These are phyloP conservation scores for Fusarium buxicola DNA, from an alignment of 2,329 filamentous ascomycete species.

Conservation along the genomic window DNA sequence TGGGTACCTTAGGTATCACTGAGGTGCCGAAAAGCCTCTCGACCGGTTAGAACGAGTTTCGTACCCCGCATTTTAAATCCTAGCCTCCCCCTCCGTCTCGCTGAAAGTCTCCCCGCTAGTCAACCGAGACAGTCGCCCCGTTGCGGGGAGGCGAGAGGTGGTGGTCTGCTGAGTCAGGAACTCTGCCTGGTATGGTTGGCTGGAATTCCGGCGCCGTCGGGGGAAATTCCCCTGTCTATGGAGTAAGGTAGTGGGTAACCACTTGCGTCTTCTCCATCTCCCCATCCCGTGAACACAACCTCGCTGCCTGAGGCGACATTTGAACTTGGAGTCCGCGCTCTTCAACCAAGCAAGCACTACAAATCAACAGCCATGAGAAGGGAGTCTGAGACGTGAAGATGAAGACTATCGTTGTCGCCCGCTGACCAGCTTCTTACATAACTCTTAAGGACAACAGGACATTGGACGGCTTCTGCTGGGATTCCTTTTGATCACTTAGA, in stretches of 20 bases:
- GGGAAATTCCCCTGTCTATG: slow-evolving; percentile 42
- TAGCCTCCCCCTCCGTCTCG: neutral
- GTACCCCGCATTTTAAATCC: slow-evolving; percentile 31
- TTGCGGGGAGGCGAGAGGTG: slow-evolving; percentile 21
- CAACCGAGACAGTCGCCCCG: slow-evolving; percentile 15
- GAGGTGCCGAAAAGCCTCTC: too few species aligned
- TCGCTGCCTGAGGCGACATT: slow-evolving; percentile 24
- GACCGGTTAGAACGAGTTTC: slow-evolving; percentile 1
- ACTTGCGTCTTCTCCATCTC: slow-evolving; percentile 26
- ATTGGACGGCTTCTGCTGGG: too few species aligned
- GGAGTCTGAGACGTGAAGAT: neutral
- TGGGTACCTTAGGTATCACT: too few species aligned
- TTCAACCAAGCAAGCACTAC: neutral
- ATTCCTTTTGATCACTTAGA: slow-evolving; percentile 16
- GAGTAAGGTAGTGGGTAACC: slow-evolving; percentile 17
- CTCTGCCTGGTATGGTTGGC: too few species aligned
- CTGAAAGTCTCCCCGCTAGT: slow-evolving; percentile 23
- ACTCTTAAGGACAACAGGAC: too few species aligned
- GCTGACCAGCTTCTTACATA: neutral
- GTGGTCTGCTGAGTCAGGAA: slow-evolving; percentile 23
- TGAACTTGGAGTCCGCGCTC: slow-evolving; percentile 14
- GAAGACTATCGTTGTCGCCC: neutral
- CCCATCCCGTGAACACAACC: slow-evolving; percentile 28
- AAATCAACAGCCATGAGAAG: slow-evolving; percentile 1
- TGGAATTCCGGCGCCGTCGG: slow-evolving; percentile 28